Percentiles rank a stretch among this genome's conserved stretches.
phyloP scores from a whole-genome alignment of 148 eudicot genomes.

The Arbutus unedo region DNA sequence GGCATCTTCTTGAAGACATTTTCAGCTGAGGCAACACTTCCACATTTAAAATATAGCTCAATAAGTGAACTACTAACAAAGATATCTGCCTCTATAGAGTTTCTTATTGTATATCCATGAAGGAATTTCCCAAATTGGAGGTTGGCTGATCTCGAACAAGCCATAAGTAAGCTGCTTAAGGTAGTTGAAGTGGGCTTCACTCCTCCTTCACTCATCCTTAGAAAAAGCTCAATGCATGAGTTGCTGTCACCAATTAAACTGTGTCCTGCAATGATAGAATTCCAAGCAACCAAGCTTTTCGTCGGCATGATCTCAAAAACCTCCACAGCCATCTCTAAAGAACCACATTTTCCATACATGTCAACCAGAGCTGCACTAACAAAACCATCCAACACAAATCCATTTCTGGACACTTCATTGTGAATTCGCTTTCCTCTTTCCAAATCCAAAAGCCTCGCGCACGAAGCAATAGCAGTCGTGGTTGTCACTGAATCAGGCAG shows the following conservation, averaged over 20 bases:
- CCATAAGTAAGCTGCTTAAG: slow-evolving; percentile 8
- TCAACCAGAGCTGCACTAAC: slow-evolving; percentile 34
- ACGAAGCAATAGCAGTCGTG: slow-evolving; percentile 31
- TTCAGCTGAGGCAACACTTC: background rate
- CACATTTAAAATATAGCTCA: slow-evolving; percentile 12
- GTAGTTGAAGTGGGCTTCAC: slow-evolving; percentile 7
- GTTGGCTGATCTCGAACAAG: slow-evolving; percentile 1
- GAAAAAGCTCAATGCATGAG: slow-evolving; percentile 27
- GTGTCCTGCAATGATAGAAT: slow-evolving; percentile 29
- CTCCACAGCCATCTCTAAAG: slow-evolving; percentile 26
- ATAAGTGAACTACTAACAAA: background rate
- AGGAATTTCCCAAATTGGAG: background rate
- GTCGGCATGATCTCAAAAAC: slow-evolving; percentile 25
- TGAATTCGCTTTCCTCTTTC: background rate
- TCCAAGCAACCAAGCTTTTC: slow-evolving; percentile 35
- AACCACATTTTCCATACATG: slow-evolving; percentile 37
- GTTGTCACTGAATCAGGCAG: slow-evolving; percentile 31
- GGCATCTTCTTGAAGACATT: slow-evolving; percentile 1
- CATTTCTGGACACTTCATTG: background rate
- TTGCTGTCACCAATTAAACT: slow-evolving; percentile 28
- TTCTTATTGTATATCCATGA: slow-evolving; percentile 11
- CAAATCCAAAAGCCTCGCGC: slow-evolving; percentile 34
- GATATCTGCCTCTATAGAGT: slow-evolving; percentile 4
- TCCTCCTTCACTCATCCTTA: slow-evolving; percentile 24
- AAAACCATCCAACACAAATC: slow-evolving; percentile 23